Conservation (phyloP, 2,329 filamentous ascomycete genomes). For the Epichloe typhina region DNA sequence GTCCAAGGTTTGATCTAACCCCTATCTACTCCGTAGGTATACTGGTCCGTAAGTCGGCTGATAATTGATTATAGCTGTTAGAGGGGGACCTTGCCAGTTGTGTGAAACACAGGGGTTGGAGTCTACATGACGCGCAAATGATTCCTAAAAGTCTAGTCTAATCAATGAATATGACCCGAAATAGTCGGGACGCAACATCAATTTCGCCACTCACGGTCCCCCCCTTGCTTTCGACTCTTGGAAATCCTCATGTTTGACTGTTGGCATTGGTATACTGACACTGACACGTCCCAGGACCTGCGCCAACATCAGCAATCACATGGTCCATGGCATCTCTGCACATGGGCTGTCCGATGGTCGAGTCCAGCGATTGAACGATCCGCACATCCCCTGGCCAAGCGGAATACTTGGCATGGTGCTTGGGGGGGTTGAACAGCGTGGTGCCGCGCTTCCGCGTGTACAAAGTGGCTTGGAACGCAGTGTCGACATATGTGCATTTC, state of each 20-base stretch:
- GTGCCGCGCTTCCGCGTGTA: constrained; percentile 36
- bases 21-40: no score
- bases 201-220: neutral
- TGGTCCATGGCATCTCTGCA: constrained; percentile 33
- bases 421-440: constrained; percentile 9
- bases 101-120: no score
- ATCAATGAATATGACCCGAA: no score
- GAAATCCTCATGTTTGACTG: neutral
- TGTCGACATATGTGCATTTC: constrained; percentile 45
- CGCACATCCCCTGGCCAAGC: constrained; percentile 47
- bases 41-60: no score
- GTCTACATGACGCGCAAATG: no score
- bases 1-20: no score
- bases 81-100: no score
- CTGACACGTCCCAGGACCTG: constrained; percentile 21
- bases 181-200: no score
- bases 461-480: constrained; percentile 41
- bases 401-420: constrained; percentile 6
- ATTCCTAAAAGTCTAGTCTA: no score
- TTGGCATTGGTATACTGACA: constrained; percentile 24
- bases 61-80: no score
- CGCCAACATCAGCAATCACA: constrained; percentile 23
- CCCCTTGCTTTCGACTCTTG: neutral
- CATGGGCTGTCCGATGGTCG: constrained; percentile 30
- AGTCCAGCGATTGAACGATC: constrained; percentile 35